phyloP scores from a whole-genome alignment of 257 asterid species.

The Henckelia pumila region DNA sequence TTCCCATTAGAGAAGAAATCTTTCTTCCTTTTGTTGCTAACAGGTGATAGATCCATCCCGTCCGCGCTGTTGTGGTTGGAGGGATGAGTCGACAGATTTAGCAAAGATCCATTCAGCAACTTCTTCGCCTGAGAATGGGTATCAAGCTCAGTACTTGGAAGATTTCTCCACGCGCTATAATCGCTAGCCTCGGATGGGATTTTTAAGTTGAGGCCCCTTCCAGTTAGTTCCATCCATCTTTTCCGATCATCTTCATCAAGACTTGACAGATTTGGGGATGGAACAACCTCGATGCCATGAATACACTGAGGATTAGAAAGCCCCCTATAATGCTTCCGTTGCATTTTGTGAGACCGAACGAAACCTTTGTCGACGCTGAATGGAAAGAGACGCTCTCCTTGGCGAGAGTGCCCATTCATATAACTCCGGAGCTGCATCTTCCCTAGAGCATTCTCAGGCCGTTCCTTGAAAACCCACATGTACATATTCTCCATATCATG shows the following conservation, averaged over 20 bases:
- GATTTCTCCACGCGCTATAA: conserved; percentile 61
- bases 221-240: conserved; percentile 67
- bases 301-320: conserved; percentile 76
- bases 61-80: conserved; percentile 42
- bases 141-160: conserved; percentile 63
- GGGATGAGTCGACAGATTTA: conserved; percentile 52
- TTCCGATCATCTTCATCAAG: conserved; percentile 63
- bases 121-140: conserved; percentile 46
- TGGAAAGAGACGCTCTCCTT: conserved; percentile 72
- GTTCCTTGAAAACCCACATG: conserved; percentile 82
- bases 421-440: conserved; percentile 80
- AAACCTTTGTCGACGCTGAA: conserved; percentile 69
- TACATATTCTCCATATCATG: conserved; percentile 88
- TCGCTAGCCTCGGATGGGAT: conserved; percentile 65
- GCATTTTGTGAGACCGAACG: conserved; percentile 70
- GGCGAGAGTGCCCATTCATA: conserved; percentile 81
- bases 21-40: conserved; percentile 58
- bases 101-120: conserved; percentile 56
- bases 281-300: conserved; percentile 63
- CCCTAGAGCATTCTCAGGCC: conserved; percentile 77
- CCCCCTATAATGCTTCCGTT: conserved; percentile 70
- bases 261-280: conserved; percentile 43
- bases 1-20: conserved; percentile 43
- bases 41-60: conserved; percentile 47
- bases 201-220: conserved; percentile 48